phyloP scores from a whole-genome alignment of 345 rosid species.

The Corchorus olitorius region DNA sequence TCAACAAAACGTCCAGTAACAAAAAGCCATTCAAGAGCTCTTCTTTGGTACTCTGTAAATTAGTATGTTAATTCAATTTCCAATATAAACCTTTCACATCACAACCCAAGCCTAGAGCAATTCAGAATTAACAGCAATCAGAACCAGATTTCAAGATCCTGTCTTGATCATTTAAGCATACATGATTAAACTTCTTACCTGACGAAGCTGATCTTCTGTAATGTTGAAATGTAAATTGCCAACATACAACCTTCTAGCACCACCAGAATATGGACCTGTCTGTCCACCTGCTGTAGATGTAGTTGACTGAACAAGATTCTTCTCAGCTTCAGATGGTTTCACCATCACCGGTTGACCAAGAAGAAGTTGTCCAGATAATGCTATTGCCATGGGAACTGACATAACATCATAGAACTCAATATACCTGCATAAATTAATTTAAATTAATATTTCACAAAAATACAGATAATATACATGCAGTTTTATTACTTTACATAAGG shows the following conservation, averaged over 20 bases:
- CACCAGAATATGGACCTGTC: constrained; percentile 76
- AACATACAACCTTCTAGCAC: constrained; percentile 89
- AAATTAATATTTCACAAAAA: neutral
- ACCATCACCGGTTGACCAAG: constrained; percentile 98
- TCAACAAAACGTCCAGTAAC: neutral
- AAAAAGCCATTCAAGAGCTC: neutral
- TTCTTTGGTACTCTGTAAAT: too few species aligned
- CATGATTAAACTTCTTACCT: constrained; percentile 41
- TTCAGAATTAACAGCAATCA: neutral
- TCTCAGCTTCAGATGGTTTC: constrained; percentile 99
- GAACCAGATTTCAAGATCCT: neutral
- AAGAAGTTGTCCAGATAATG: constrained; percentile 96
- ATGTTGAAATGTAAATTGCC: constrained; percentile 91
- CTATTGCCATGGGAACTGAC: constrained; percentile 99
- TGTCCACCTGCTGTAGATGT: constrained; percentile 61
- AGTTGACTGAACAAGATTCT: constrained; percentile 95
- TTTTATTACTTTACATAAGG: neutral
- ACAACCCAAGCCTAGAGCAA: neutral
- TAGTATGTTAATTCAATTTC: neutral
- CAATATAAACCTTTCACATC: neutral
- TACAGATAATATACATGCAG: neutral
- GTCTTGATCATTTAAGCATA: neutral
- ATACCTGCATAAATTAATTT: constrained; percentile 55
- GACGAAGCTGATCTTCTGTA: constrained; percentile 87
- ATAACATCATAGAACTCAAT: constrained; percentile 94